Base-by-base conservation (phyloP, 2,329 filamentous ascomycete genomes). In the Magnaporthiopsis incrustans region DNA sequence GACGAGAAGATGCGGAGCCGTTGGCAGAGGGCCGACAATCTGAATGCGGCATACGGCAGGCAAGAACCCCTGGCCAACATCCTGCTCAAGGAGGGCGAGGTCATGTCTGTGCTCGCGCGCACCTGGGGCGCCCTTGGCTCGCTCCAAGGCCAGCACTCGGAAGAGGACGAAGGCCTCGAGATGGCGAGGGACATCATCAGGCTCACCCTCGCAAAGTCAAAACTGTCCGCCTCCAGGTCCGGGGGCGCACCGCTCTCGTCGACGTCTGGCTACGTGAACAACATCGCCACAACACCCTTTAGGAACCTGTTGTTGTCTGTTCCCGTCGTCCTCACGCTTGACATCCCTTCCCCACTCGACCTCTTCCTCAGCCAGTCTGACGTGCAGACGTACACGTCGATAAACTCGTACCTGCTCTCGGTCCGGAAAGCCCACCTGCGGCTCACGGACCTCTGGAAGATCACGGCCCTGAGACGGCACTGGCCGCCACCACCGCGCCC, bases 321-420 rank as follows among this genome's bases (percentile, higher is more conserved):
- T 0, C 87, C 92, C 0, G 89, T 88, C 6, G 78, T 80, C 3
- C 80, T 99, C 57, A 85, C 83, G 1, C 81, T 97, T 67, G 85
- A 88, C 56, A 86, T 96, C 11, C 84, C 85, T 2, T 88, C 90
- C 2, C 93, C 95, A 0, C 77, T 98, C 6, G 93, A 98, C 72
- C 83, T 99, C 35, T 96, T 98, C 70, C 84, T 98, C 33, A 87
- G 90, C 14, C 79, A 84, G 4, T 81, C 87, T 0, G 93, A 98
- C 70, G 77, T 96, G 14, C 84, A 89, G 61, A 84, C 85, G 0
- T 99, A 98, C 75, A 90, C 92, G 0, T 82, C 83, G n/a, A 88
- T 97, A 66, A 92, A 96, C 73, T 85, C 91, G 1, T 98, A 97
- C 70, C 83, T 99, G 0, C 79, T 97, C 12, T 90, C 91, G 0